Base-by-base conservation (phyloP, 306 rosid species). In the Psophocarpus tetragonolobus region DNA sequence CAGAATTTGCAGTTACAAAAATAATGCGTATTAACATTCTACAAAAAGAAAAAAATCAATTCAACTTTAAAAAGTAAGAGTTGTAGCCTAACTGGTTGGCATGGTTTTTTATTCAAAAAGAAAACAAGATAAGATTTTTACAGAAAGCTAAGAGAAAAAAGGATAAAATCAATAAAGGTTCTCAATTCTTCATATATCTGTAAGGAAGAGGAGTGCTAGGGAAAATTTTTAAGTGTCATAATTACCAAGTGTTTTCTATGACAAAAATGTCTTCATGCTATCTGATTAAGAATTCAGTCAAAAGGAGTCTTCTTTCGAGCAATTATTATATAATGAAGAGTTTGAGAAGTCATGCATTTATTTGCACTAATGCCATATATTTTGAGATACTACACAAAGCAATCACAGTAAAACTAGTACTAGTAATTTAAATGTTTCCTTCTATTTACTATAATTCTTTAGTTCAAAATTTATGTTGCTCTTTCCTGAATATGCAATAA, bases 291-390 rank as follows among this genome's bases (percentile, higher is more conserved):
- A 71, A 71, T 53, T 33, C 27, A 45, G 23, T 53, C 0, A 9
- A 26, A 53, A 71, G 14, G 13, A 53, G 35, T 48, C 63, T 56
- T 58, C 68, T 56, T 72, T 33, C 23, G 61, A 20, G 44, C 47
- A 62, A 26, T 36, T 9, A 51, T 17, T 24, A 20, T 17, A 51
- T 17, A 30, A 35, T 45, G 38, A 30, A 71, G 26, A 33, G 18
- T 71, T 62, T 36, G 44, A 61, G 71, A 69, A 62, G 75, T 13
- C 65, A 71, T 4, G 21, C 56, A 69, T 70, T 17, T 24, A 47
- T 53, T 47, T 7, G 17, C 26, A 78, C 32, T 38, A 8, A 8
- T 5, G 17, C 15, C 54, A 71, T 11, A 21, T 17, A 69, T 70
- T 42, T 58, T 79, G 27, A 47, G 65, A 63, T 45, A 48, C 6